Evolutionary conservation across 768 basidiomycete genomes (phyloP), one percentile per base, ranked within the genome.

Genomic region (Leccinum truebloodii): DNA sequence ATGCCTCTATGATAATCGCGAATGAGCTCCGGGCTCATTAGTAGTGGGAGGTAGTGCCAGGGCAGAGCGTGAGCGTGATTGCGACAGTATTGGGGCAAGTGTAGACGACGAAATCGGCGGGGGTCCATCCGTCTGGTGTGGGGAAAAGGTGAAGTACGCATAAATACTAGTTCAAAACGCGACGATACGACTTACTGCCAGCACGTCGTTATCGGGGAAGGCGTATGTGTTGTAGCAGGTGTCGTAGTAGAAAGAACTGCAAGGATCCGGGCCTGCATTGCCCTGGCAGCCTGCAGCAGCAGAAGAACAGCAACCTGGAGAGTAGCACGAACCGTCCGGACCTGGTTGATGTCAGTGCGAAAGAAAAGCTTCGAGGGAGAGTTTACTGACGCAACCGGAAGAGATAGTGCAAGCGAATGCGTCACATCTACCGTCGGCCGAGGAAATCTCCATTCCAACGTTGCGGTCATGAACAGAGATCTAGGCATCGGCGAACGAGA

Each of bases 381-480:
- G 20, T 54, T 5, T 20, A 65, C 73, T 69, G 37, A 73, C 73
- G 34, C 71, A 75, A 34, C 71, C 69, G 1, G 71, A 75, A 34
- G 54, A 51, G 26, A 73, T 69, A 4, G 67, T 75, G 37, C 71
- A 73, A n/a, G 73, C 71, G 24, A 70, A 73, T 14, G 60, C 63
- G 6, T 74, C 71, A 16, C 71, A 73, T 54, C 58, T 49, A 2
- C 16, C 0, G 39, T 73, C 67, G 2, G 65, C 56, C 0, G 73
- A 73, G 26, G 71, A 75, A 14, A 73, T 75, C 52, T 74, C 10
- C 73, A 73, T 73, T 32, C 71, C 71, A 20, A 75, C 71, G 16
- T 74, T 74, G 59, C 14, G n/a, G 22, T 37, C 18, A 24, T 64
- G 64, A 73, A 59, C n/a, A 24, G n/a, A 34, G 13, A 2, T 7